A percentile compares a stretch with the other conserved stretches of the same genome.
These are phyloP conservation scores for Thalassiosira sp. DNA, from an alignment of 352 stramenopile genomes.

Conservation along the genomic window DNA sequence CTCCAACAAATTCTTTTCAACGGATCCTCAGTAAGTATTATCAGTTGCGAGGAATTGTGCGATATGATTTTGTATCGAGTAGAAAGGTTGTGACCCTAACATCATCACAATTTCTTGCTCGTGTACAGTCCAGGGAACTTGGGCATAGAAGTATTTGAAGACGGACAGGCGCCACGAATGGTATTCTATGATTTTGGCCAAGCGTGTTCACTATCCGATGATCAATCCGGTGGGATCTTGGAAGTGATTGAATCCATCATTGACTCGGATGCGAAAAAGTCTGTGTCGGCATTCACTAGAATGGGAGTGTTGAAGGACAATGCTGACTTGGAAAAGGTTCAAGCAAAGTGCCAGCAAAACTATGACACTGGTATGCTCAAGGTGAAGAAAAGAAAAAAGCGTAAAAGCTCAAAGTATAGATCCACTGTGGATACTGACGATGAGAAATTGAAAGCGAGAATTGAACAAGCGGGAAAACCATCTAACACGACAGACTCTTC, in stretches of 20 bases:
- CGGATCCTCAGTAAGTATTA: constrained; percentile 94
- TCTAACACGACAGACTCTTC: constrained; percentile 19
- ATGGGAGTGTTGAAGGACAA: constrained; percentile 85
- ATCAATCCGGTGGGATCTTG: constrained; percentile 81
- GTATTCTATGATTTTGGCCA: constrained; percentile 90
- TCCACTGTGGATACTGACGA: constrained; percentile 8
- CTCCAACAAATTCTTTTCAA: constrained; percentile 94
- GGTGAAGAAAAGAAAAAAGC: constrained; percentile 69
- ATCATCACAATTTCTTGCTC: no score
- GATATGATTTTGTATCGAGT: no score
- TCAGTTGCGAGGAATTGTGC: no score
- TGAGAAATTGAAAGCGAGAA: constrained; percentile 23
- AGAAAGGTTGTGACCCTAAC: no score
- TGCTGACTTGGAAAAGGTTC: constrained; percentile 72
- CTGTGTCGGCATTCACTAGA: constrained; percentile 76
- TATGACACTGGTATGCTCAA: constrained; percentile 80
- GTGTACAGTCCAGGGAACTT: constrained; percentile 85
- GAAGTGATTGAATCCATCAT: constrained; percentile 82
- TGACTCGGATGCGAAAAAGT: constrained; percentile 75
- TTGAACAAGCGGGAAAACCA: constrained; percentile 14
- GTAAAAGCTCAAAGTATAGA: constrained; percentile 56
- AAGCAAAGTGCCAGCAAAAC: constrained; percentile 75
- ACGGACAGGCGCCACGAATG: constrained; percentile 65
- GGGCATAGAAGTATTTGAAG: constrained; percentile 65
- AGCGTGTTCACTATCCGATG: constrained; percentile 77